Percentiles rank a stretch among this genome's conserved stretches.
phyloP scores from a whole-genome alignment of 2,329 filamentous ascomycete genomes.

The Neoascochyta sp. region DNA sequence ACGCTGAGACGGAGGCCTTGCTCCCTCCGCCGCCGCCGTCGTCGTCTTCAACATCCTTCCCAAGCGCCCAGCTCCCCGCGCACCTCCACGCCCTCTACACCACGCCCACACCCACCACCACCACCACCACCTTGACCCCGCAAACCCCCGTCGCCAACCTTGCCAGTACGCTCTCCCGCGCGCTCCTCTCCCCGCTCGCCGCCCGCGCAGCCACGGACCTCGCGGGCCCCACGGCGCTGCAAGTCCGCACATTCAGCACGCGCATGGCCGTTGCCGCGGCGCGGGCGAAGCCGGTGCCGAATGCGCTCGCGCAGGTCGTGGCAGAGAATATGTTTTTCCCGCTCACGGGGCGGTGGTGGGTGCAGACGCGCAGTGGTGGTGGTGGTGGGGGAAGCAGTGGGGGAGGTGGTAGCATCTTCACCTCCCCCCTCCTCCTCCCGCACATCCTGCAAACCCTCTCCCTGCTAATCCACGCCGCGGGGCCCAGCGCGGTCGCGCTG shows the following conservation, averaged over 20 bases:
- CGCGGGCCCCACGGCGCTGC: constrained; percentile 77
- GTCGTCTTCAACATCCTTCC: no score
- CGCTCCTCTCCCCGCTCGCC: constrained; percentile 77
- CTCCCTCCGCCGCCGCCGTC: constrained; percentile 36
- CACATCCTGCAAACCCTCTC: constrained; percentile 84
- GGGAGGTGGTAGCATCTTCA: constrained; percentile 59
- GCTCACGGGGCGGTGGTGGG: constrained; percentile 73
- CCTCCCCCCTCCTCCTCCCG: constrained; percentile 70
- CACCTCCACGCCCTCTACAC: constrained; percentile 71
- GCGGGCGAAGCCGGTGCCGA: constrained; percentile 61
- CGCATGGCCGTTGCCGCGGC: constrained; percentile 64
- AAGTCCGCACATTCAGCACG: constrained; percentile 83
- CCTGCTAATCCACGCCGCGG: constrained; percentile 76
- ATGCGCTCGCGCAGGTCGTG: constrained; percentile 74
- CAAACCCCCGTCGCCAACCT: constrained; percentile 68
- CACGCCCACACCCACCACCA: constrained; percentile 33
- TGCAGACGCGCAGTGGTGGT: constrained; percentile 54
- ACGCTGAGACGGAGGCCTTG: constrained; percentile 46
- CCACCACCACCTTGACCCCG: no score
- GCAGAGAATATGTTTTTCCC: constrained; percentile 80
- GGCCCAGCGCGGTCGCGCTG: constrained; percentile 71
- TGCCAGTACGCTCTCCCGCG: constrained; percentile 62
- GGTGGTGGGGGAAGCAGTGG: no score
- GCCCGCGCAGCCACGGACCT: constrained; percentile 74
- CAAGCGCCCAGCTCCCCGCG: constrained; percentile 73